Conservation (phyloP, 257 asterid species). For the Schizonepeta tenuifolia region DNA sequence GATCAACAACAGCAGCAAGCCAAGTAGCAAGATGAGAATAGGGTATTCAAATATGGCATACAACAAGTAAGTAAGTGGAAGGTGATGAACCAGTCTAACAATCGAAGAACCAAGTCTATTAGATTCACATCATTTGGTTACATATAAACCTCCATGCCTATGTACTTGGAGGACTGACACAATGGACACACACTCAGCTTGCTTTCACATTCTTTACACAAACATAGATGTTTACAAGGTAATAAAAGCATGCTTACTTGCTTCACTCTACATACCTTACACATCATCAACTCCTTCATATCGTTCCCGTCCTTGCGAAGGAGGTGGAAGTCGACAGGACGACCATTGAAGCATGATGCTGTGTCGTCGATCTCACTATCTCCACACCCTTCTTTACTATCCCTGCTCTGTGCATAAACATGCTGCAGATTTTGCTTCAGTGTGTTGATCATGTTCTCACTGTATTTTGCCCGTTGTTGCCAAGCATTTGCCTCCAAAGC, state of each 20-base stretch:
- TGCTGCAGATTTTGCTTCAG: slow-evolving; percentile 76
- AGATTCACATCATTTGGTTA: slow-evolving; percentile 44
- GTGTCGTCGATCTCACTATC: slow-evolving; percentile 93
- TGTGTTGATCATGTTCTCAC: slow-evolving; percentile 74
- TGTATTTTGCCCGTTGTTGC: slow-evolving; percentile 88
- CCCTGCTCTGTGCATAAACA: slow-evolving; percentile 73
- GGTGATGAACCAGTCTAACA: slow-evolving; percentile 9
- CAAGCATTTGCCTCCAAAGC: slow-evolving; percentile 81
- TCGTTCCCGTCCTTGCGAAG: slow-evolving; percentile 52
- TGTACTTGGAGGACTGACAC: slow-evolving; percentile 76
- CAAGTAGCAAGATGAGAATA: background rate
- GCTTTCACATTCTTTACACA: slow-evolving; percentile 91
- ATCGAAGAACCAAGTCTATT: background rate
- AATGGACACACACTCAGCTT: slow-evolving; percentile 77
- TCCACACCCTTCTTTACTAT: slow-evolving; percentile 97
- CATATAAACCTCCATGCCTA: slow-evolving; percentile 90
- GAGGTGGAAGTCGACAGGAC: slow-evolving; percentile 49
- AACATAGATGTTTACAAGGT: slow-evolving; percentile 96
- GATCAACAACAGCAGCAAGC: background rate
- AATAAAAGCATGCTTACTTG: slow-evolving; percentile 84
- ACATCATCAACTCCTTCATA: slow-evolving; percentile 65
- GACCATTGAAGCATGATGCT: slow-evolving; percentile 83
- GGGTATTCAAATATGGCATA: background rate
- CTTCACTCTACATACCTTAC: slow-evolving; percentile 84
- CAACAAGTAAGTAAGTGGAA: background rate